Conservation (phyloP, 441 rosid genomes). For the Metrosideros polymorpha region DNA sequence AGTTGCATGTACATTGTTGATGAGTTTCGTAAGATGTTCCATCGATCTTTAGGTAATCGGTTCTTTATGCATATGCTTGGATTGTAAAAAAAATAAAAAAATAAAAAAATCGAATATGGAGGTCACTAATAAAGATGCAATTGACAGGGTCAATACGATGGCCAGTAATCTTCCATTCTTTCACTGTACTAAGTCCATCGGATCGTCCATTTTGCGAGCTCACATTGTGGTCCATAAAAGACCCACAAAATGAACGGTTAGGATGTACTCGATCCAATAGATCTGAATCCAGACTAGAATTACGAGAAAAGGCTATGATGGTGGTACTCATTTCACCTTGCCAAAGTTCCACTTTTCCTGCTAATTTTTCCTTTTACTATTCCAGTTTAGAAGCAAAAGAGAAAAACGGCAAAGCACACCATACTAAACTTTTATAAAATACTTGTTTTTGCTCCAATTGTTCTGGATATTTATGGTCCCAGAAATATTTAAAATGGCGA, state of each 20-base stretch:
- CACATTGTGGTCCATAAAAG: neutral
- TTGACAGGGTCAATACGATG: neutral
- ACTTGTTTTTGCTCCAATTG: neutral
- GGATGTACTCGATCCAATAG: neutral
- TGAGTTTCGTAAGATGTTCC: neutral
- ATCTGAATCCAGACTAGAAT: neutral
- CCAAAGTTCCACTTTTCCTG: neutral
- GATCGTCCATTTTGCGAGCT: neutral
- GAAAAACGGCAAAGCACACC: neutral
- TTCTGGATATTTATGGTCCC: neutral
- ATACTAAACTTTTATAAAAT: neutral
- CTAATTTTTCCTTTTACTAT: neutral
- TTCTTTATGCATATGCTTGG: neutral
- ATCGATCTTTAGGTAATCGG: neutral
- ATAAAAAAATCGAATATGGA: too few species aligned
- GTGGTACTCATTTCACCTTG: neutral
- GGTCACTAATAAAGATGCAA: neutral
- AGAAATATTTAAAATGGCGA: neutral
- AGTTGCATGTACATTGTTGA: neutral
- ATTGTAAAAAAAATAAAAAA: too few species aligned
- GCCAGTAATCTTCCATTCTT: neutral
- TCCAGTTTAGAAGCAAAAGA: neutral
- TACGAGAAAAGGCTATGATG: neutral
- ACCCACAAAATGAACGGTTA: neutral
- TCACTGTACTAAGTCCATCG: rapidly evolving